Conservation (phyloP, 1,284 basidiomycete genomes). For the Trichosporon sp. region DNA sequence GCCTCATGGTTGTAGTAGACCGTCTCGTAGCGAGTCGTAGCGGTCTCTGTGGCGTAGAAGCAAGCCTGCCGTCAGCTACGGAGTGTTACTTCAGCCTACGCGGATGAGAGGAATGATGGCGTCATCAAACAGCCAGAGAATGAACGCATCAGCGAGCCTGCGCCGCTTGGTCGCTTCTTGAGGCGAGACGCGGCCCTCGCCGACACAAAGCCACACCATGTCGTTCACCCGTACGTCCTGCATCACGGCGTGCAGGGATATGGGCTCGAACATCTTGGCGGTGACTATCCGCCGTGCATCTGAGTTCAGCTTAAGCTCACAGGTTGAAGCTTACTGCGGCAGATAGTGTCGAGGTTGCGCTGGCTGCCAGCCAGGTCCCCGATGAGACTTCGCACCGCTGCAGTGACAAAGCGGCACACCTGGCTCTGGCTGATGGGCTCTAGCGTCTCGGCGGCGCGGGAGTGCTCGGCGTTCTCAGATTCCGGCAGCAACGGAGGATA, state of each 20-base stretch:
- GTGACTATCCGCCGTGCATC: conserved; percentile 68
- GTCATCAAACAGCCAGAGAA: conserved; percentile 89
- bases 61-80: conserved; percentile 59
- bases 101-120: conserved; percentile 75
- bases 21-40: conserved; percentile 76
- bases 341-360: conserved; percentile 62
- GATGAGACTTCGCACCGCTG: conserved; percentile 66
- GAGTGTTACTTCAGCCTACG: conserved; percentile 51
- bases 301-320: conserved; percentile 50
- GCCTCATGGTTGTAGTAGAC: conserved; percentile 93
- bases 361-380: conserved; percentile 75
- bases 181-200: conserved; percentile 51
- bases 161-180: conserved; percentile 68
- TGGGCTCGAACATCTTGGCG: conserved; percentile 71
- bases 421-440: conserved; percentile 40
- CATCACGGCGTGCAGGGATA: conserved; percentile 72
- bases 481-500: neutral
- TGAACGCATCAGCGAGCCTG: conserved; percentile 74
- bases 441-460: neutral
- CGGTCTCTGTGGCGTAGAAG: conserved; percentile 92
- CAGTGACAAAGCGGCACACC: conserved; percentile 66
- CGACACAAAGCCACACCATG: conserved; percentile 69
- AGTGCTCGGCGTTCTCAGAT: neutral
- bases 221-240: conserved; percentile 72
- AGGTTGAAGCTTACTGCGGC: conserved; percentile 55